Conservation (phyloP, 2,329 filamentous ascomycete genomes). For the Cyphellophora attinorum region DNA sequence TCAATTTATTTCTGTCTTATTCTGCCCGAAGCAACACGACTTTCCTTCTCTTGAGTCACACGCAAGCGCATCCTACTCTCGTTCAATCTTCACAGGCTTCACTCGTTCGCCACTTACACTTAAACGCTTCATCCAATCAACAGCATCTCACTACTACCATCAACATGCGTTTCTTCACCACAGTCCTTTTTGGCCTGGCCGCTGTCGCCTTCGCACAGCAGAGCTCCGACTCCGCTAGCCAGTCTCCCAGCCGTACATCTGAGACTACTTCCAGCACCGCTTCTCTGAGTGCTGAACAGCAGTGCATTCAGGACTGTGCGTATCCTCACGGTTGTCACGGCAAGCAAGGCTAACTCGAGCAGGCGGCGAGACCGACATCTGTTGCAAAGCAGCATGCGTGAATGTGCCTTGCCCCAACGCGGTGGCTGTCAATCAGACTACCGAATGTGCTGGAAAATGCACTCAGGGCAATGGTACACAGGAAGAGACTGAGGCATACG, state of each 20-base stretch:
- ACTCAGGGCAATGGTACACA: constrained; percentile 42
- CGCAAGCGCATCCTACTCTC: background rate
- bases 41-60: background rate
- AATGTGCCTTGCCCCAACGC: constrained; percentile 43
- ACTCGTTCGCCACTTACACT: background rate
- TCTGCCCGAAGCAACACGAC: too few species aligned
- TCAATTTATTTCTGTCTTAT: too few species aligned
- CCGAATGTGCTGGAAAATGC: constrained; percentile 41
- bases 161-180: constrained; percentile 17
- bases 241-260: constrained; percentile 16
- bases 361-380: constrained; percentile 36
- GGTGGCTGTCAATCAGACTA: constrained; percentile 41
- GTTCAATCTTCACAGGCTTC: background rate
- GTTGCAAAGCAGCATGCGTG: constrained; percentile 43
- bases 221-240: constrained; percentile 17
- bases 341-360: background rate
- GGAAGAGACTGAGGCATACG: constrained; percentile 35
- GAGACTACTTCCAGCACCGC: constrained; percentile 22
- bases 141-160: background rate
- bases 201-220: constrained; percentile 31
- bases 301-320: constrained; percentile 30
- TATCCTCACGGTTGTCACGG: too few species aligned
- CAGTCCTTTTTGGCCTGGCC: constrained; percentile 28
- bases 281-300: constrained; percentile 24
- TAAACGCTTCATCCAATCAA: background rate